These are phyloP conservation scores for Trichosporon coremiiforme DNA, from an alignment of 1,284 basidiomycete genomes.

Conservation along the genomic window DNA sequence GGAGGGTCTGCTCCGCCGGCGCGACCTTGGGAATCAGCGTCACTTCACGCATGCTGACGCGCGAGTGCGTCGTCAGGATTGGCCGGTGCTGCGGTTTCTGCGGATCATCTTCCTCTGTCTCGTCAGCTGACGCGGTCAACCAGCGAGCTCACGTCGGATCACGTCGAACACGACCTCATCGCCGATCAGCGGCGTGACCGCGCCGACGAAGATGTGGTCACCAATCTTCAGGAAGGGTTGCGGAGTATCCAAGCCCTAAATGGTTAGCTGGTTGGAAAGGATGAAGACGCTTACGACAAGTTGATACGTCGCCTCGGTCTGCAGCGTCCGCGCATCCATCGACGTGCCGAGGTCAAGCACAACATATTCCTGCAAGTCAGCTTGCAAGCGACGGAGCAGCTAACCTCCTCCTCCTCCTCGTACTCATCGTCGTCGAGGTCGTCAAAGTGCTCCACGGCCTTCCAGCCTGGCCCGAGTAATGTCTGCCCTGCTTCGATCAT, in stretches of 20 bases:
- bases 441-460: constrained; percentile 45
- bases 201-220: constrained; percentile 51
- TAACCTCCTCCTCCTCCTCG: constrained; percentile 48
- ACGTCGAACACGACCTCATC: constrained; percentile 51
- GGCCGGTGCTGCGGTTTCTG: constrained; percentile 43
- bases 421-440: constrained; percentile 46
- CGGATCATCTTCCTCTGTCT: constrained; percentile 40
- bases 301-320: constrained; percentile 48
- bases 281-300: constrained; percentile 42
- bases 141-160: constrained; percentile 39
- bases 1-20: not conserved
- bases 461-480: constrained; percentile 47
- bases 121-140: not conserved
- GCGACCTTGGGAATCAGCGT: constrained; percentile 26
- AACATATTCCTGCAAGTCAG: constrained; percentile 36
- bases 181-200: constrained; percentile 48
- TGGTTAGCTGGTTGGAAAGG: not conserved
- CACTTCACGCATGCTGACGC: constrained; percentile 43
- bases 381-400: constrained; percentile 20
- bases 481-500: constrained; percentile 31
- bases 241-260: constrained; percentile 53
- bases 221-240: constrained; percentile 53
- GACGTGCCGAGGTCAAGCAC: constrained; percentile 49
- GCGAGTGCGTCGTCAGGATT: constrained; percentile 35
- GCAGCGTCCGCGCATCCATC: constrained; percentile 41